Evolutionary conservation across 208 protist genomes (phyloP).

Genomic region (Tetramitus jugosus): DNA sequence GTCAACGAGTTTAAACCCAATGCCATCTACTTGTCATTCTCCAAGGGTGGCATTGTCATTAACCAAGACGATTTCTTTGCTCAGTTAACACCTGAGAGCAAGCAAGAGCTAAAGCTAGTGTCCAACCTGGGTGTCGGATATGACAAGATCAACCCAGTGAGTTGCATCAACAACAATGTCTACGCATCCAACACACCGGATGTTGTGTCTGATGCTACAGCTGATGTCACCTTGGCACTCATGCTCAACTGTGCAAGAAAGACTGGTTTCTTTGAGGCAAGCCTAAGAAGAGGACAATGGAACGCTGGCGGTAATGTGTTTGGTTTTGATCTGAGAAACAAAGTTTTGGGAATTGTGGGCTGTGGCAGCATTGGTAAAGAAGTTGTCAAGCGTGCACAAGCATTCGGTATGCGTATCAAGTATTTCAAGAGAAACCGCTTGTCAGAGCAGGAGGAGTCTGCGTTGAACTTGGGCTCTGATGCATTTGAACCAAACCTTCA

Average conservation of each 20-base stretch:
- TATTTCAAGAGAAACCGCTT: conserved; percentile 10
- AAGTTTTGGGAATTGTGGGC: conserved; percentile 23
- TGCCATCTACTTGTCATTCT: background rate
- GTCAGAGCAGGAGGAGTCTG: background rate
- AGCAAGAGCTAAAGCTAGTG: background rate
- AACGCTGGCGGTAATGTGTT: background rate
- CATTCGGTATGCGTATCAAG: conserved; percentile 21
- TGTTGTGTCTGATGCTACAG: background rate
- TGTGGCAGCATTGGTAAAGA: conserved; percentile 23
- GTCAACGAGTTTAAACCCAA: background rate
- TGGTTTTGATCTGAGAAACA: background rate
- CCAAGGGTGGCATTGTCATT: background rate
- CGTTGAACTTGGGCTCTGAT: background rate
- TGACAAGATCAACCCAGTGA: background rate
- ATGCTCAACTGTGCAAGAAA: background rate
- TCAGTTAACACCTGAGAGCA: background rate
- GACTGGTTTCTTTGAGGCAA: background rate
- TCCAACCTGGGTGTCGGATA: conserved; percentile 9
- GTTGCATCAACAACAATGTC: background rate
- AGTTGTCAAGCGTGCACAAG: background rate
- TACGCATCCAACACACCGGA: background rate
- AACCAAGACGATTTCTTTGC: background rate
- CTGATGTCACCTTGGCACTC: background rate
- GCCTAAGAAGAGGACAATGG: background rate
- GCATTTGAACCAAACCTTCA: background rate